phyloP scores from a whole-genome alignment of 2,329 filamentous ascomycete genomes.

The Fusarium chlamydosporum region DNA sequence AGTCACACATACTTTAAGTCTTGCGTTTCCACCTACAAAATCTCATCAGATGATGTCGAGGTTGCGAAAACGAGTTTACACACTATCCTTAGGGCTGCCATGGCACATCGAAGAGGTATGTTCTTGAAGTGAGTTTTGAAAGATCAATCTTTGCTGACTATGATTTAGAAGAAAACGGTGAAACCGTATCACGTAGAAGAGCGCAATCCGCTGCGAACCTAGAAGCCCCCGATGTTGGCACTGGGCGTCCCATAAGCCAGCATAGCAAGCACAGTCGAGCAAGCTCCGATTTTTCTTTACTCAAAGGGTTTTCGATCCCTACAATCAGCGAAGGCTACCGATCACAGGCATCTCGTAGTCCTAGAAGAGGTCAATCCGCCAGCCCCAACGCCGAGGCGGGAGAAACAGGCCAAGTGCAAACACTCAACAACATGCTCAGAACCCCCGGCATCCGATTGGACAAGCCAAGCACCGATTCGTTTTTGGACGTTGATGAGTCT shows the following conservation, averaged over 20 bases:
- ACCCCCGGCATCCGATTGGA: constrained; percentile 68
- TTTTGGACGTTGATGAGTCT: constrained; percentile 78
- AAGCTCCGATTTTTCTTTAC: constrained; percentile 77
- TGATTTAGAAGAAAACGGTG: constrained; percentile 58
- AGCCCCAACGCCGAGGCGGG: constrained; percentile 38
- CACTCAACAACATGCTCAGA: constrained; percentile 65
- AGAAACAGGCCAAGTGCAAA: constrained; percentile 54
- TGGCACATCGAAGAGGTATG: constrained; percentile 76
- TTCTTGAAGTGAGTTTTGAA: not conserved
- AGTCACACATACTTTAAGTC: constrained; percentile 75
- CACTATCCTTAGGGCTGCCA: constrained; percentile 78
- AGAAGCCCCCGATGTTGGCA: constrained; percentile 66
- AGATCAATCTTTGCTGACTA: not conserved
- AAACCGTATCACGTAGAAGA: constrained; percentile 65
- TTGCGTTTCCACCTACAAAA: constrained; percentile 80
- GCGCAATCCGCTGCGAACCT: constrained; percentile 74
- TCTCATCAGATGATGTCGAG: constrained; percentile 77
- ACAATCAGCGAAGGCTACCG: constrained; percentile 58
- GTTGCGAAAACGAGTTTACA: constrained; percentile 82
- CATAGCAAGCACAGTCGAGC: constrained; percentile 77
- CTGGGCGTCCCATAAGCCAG: constrained; percentile 69
- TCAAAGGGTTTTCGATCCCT: constrained; percentile 67
- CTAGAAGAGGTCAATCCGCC: constrained; percentile 49
- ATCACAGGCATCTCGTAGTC: constrained; percentile 53
- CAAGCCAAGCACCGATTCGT: constrained; percentile 65